These are phyloP conservation scores for Annulohypoxylon moriforme DNA, from an alignment of 495 filamentous ascomycete genomes.

Conservation along the genomic window DNA sequence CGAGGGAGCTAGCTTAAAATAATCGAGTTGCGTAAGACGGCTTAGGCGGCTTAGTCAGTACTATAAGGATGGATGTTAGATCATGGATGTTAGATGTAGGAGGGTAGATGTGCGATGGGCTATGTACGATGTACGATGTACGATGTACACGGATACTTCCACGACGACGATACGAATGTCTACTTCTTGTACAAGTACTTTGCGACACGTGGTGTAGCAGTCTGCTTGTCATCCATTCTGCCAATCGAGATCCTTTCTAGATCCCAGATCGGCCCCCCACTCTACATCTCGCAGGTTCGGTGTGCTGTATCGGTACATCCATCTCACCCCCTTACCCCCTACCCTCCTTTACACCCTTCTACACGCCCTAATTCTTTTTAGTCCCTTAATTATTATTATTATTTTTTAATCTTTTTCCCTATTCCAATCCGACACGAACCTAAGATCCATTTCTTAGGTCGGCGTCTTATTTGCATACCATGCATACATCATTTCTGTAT, in stretches of 20 bases:
- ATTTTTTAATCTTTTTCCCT: background rate
- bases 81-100: background rate
- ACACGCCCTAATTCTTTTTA: background rate
- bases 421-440: slow-evolving; percentile 19
- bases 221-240: slow-evolving; percentile 33
- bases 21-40: slow-evolving; percentile 4
- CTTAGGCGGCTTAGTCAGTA: slow-evolving; percentile 9
- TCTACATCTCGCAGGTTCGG: slow-evolving; percentile 32
- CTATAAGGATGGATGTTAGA: background rate
- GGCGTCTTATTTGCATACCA: slow-evolving; percentile 26
- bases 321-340: background rate
- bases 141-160: slow-evolving; percentile 1
- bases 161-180: background rate
- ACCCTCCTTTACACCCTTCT: background rate
- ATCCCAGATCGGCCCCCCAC: slow-evolving; percentile 43
- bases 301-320: slow-evolving; percentile 29
- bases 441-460: slow-evolving; percentile 32
- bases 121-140: background rate
- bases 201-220: slow-evolving; percentile 37
- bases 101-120: background rate
- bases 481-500: slow-evolving; percentile 4
- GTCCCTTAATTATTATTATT: background rate
- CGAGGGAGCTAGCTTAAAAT: slow-evolving; percentile 4
- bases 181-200: slow-evolving; percentile 28
- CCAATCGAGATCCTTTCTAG: slow-evolving; percentile 46